Evolutionary conservation across 2,329 filamentous ascomycete genomes (phyloP).

Genomic region (Eurotiales sp.): DNA sequence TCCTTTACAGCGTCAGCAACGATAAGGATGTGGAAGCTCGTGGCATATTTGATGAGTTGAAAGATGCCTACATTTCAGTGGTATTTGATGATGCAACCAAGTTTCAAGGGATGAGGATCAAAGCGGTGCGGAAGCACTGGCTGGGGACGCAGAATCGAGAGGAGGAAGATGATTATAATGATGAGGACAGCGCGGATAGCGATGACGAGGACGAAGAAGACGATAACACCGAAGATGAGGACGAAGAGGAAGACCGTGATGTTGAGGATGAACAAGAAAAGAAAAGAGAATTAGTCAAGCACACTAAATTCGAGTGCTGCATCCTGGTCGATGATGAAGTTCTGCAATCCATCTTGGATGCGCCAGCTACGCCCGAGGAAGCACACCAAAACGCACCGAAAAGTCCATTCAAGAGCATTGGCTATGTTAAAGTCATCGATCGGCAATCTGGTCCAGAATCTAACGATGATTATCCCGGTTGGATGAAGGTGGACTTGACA

Average conservation of each 20-base stretch:
- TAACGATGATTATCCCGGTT: not conserved
- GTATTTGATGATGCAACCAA: not conserved
- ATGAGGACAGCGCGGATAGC: no score
- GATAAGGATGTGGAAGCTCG: not conserved
- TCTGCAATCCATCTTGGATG: not conserved
- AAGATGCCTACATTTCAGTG: not conserved
- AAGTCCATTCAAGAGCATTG: not conserved
- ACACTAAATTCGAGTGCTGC: not conserved
- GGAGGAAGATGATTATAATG: not conserved
- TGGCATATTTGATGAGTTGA: not conserved
- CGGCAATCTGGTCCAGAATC: not conserved
- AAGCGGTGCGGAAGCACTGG: not conserved
- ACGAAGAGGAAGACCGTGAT: not conserved
- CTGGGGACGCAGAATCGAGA: not conserved
- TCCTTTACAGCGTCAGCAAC: not conserved
- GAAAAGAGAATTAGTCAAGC: no score
- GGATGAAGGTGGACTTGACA: not conserved
- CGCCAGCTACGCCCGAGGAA: not conserved
- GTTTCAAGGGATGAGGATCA: not conserved
- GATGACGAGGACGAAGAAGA: no score
- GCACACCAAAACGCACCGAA: not conserved
- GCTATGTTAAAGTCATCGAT: not conserved
- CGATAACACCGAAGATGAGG: not conserved
- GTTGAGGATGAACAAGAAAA: not conserved
- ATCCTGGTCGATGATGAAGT: not conserved